Evolutionary conservation across 306 rosid species (phyloP), one percentile per base, ranked within the genome.

Genomic region (Gynostemma pentaphyllum): DNA sequence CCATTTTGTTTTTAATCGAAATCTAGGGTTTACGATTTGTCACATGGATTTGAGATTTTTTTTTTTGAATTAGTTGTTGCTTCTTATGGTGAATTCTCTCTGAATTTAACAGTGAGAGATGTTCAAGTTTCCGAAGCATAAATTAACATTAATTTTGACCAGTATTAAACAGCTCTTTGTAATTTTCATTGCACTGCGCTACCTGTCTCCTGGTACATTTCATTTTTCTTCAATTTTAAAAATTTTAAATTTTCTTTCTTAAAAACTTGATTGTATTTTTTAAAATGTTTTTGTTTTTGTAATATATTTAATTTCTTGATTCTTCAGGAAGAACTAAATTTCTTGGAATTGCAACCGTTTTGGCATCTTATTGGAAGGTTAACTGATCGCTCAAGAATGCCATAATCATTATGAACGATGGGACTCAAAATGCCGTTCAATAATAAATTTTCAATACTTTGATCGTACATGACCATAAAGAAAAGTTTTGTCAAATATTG

Each of bases 51-150:
- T 11, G 6, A 8, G 27, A 6, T 28, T 14, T 9, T 28, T 57
- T 32, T 1, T 11, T 8, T 14, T 8, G 46, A 9, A n/a, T n/a
- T n/a, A n/a, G n/a, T 0, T 0, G 90, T 86, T 90, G 97, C 97
- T 90, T 90, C 89, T 32, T 71, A 74, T 85, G 90, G 95, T 85
- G 94, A 81, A 79, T 77, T 56, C 85, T 75, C 79, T 56, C 74
- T 34, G 55, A n/a, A 42, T 42, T 57, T 12, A 18, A 39, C 12
- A 29, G 46, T 87, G 78, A 68, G 82, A 70, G 85, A 63, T 74
- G 92, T 84, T 87, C 95, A 41, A 26, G 94, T 87, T 90, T 87
- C 94, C 88, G 92, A 78, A 85, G 95, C 94, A 81, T 87, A 87
- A 40, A 87, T 56, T 9, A 39, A 74, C 60, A 6, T 30, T 23